These are phyloP conservation scores for Ambispora gerdemannii DNA, from an alignment of 192 early-diverging fungal genomes.

Conservation along the genomic window DNA sequence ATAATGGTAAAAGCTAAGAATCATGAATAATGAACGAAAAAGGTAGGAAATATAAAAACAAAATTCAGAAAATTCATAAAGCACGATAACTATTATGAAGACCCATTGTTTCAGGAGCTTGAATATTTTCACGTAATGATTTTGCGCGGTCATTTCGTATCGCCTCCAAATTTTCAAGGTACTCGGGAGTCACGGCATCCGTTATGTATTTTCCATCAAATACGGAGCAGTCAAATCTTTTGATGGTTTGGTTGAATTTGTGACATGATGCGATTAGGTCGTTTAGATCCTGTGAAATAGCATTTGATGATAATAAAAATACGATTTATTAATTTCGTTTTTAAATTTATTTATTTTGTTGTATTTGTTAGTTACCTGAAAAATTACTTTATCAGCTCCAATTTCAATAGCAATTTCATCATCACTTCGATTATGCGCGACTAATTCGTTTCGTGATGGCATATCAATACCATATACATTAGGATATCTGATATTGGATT, in stretches of 20 bases:
- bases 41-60: neutral
- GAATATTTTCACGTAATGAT: slow-evolving; percentile 29
- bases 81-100: slow-evolving; percentile 25
- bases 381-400: slow-evolving; percentile 95
- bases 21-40: neutral
- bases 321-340: neutral
- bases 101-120: slow-evolving; percentile 36
- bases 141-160: slow-evolving; percentile 50
- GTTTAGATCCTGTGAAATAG: slow-evolving; percentile 55
- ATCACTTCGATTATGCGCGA: slow-evolving; percentile 76
- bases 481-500: slow-evolving; percentile 58
- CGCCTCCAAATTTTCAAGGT: slow-evolving; percentile 57
- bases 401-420: slow-evolving; percentile 84
- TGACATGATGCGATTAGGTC: slow-evolving; percentile 82
- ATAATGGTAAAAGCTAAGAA: too few relatives aligned
- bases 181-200: slow-evolving; percentile 66
- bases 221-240: slow-evolving; percentile 91
- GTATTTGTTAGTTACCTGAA: slow-evolving; percentile 62
- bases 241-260: slow-evolving; percentile 82
- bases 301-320: neutral
- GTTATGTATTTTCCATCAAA: slow-evolving; percentile 96
- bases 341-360: neutral
- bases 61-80: neutral
- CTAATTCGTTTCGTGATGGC: slow-evolving; percentile 90
- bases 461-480: slow-evolving; percentile 99